Base-by-base conservation (phyloP, 345 rosid species). In the Pugionium cornutum region DNA sequence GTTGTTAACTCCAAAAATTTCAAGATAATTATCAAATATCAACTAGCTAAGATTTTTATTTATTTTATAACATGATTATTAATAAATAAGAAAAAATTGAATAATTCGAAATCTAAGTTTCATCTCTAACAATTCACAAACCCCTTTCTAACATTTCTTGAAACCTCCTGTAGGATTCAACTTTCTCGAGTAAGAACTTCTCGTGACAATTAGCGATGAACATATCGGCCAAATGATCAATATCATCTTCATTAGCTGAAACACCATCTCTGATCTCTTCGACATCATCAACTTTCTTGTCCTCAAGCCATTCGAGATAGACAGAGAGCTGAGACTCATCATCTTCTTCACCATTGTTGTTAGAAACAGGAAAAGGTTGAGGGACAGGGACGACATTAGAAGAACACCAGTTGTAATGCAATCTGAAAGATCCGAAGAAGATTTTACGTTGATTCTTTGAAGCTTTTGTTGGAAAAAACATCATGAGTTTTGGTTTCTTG, bases 111-210 rank as follows among this genome's bases (percentile, higher is more conserved):
- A 58, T 42, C 55, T 64, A 72, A 18, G 64, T 47, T 70, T 63
- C 64, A 54, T 36, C 53, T 61, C 68, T 45, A 35, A 46, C n/a
- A 64, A 57, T 64, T 92, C 84, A 94, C 73, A 90, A 68, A 81
- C 97, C 79, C 81, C 96, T 86, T 25, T 89, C 89, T 64, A 94
- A 80, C 96, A 94, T 90, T 68, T 90, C 99, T 39, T 90, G 92
- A 69, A 86, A 90, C 75, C 86, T 90, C 79, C 99, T 81, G 59
- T 86, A 81, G 4, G 99, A 94, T 75, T 94, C 99, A 33, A 85
- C 91, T 79, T 94, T 94, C 92, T 90, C 99, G 64, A 90, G 67
- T 57, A 67, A 78, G 78, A 90, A 90, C 83, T 88, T 90, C 79
- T 94, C 99, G 54, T 85, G 97, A 66, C 92, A 88, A 49, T 52